Base-by-base conservation (phyloP, 2,329 filamentous ascomycete genomes). In the Xylariales sp. region DNA sequence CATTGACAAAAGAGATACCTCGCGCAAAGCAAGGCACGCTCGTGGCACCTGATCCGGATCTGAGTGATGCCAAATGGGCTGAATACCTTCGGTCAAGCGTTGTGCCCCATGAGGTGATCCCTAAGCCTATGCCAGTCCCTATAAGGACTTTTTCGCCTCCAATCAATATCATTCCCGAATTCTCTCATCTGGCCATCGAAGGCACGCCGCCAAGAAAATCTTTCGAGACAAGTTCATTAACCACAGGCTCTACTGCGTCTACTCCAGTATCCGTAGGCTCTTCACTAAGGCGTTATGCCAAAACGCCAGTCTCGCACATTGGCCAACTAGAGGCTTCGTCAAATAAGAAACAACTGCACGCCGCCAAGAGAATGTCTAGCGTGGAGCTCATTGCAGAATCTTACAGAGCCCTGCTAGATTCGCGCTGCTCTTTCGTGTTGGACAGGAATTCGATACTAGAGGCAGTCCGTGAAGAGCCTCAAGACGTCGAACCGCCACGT, bases 361-460 rank as follows among this genome's bases (percentile, higher is more conserved):
- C 27, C 17, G 17, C 8, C 8, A 8, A 38, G 19, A 55, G 55
- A 6, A 41, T 49, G 12, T 44, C 50, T 17, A 71, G 64, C 46
- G 65, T 67, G 23, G 70, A 75, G 37, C 54, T 62, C 27, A 69
- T 76, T 23, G 72, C 72, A 16, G 67, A 73, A 29, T 69, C 74
- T 37, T 76, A 76, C 43, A 61, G 61, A 14, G 65, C 66, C 2
- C 47, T 76, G 2, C 55, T 75, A 4, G 65, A 69, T 15, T 60
- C 62, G 1, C 60, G 60, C 29, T 57, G 55, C 24, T 61, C 65
- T 1, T 50, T 60, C 4, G 45, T 54, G 34, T 47, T 48, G 11
- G 60, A 62, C 6, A 39, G 30, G 23, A 33, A 16, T 19, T 24
- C 20, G 19, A 33, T 21, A n/a, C 29, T 30, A 19, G 21, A 38